A percentile compares a stretch with the other conserved stretches of the same genome.
Evolutionary conservation across 2,329 filamentous ascomycete species (phyloP).

Genomic region (Talaromyces sp.): DNA sequence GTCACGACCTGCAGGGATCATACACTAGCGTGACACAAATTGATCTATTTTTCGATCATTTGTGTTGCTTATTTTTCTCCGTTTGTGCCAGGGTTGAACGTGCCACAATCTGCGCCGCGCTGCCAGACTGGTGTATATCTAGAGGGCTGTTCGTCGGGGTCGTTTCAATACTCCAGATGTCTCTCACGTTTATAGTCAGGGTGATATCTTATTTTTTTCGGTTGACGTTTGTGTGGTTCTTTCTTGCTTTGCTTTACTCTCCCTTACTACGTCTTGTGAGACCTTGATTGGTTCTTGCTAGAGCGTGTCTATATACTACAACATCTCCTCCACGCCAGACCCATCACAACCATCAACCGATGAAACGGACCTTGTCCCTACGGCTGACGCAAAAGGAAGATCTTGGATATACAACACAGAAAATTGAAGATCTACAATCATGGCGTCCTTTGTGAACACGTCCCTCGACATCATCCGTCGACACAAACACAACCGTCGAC

Average conservation of each 20-base stretch:
- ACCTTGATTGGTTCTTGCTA: not conserved
- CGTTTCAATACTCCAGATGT: not conserved
- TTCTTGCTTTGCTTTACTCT: not conserved
- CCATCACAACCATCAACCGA: not conserved
- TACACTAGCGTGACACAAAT: not conserved
- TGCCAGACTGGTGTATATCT: not conserved
- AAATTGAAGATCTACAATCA: conserved; percentile 4
- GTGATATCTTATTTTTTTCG: not conserved
- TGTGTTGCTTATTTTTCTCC: not conserved
- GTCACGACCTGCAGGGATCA: not conserved
- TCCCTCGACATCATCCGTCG: conserved; percentile 28
- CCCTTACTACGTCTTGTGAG: not conserved
- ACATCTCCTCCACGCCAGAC: not conserved
- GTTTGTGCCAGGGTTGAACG: not conserved
- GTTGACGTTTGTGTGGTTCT: not conserved
- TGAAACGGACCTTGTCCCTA: not conserved
- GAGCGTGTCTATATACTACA: not conserved
- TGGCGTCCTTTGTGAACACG: conserved; percentile 24
- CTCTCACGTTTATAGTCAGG: not conserved
- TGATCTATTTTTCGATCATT: not conserved
- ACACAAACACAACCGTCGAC: conserved; percentile 16
- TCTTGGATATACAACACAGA: not conserved
- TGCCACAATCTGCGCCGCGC: not conserved
- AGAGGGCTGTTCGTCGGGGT: not conserved
- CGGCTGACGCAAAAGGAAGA: not conserved